These are phyloP conservation scores for Alternaria longipes DNA, from an alignment of 2,329 filamentous ascomycete species.

Conservation along the genomic window DNA sequence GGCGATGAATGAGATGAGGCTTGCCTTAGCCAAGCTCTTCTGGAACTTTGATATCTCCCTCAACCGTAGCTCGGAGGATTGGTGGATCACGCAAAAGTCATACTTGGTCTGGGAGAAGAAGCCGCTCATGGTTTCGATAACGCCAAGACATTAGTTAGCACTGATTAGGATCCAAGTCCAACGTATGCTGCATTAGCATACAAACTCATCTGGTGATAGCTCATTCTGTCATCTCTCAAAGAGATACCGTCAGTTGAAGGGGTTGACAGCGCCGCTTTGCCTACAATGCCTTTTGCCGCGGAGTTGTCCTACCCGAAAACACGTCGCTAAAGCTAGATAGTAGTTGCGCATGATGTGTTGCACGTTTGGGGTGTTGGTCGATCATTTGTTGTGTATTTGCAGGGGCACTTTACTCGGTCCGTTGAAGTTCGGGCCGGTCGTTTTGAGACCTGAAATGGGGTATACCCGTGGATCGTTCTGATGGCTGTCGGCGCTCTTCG, in stretches of 20 bases:
- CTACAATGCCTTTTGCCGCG: neutral
- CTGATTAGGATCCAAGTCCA: neutral
- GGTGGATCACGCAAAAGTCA: constrained; percentile 9
- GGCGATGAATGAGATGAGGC: constrained; percentile 10
- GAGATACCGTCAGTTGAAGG: neutral
- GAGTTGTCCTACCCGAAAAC: neutral
- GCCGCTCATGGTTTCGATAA: constrained; percentile 6
- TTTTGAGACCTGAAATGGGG: neutral
- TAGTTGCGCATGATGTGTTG: neutral
- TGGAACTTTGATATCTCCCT: constrained; percentile 8
- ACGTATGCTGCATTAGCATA: neutral
- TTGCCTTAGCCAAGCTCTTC: constrained; percentile 7
- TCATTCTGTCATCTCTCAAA: neutral
- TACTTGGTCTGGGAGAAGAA: constrained; percentile 12
- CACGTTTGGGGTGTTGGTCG: neutral
- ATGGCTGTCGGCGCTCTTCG: neutral
- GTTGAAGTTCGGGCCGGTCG: neutral
- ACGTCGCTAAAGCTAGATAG: neutral
- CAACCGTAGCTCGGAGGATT: neutral
- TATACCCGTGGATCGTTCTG: neutral
- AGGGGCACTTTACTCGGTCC: constrained; percentile 6
- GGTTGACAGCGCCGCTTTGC: neutral
- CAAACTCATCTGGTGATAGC: neutral
- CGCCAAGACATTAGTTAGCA: neutral
- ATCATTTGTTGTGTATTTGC: neutral